Conservation (phyloP, 371 early-diverging fungal genomes). For the Mucor lusitanicus region DNA sequence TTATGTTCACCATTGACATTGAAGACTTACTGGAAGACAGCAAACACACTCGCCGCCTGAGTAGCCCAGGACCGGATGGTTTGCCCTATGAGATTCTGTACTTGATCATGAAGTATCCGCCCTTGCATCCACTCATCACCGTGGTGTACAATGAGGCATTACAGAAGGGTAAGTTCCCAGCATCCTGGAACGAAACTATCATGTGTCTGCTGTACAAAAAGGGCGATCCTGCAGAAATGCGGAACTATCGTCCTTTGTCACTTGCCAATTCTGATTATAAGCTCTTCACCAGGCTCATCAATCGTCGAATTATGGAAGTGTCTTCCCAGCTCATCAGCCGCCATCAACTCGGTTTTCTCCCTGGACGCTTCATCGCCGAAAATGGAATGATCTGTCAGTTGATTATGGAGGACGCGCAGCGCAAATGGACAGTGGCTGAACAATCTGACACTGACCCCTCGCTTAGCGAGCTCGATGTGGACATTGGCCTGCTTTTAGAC, state of each 20-base stretch:
- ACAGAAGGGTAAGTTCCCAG: too few relatives aligned
- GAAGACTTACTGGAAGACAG: background rate
- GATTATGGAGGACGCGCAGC: background rate
- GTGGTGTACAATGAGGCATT: too few relatives aligned
- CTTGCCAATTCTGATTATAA: background rate
- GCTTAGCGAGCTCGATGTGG: background rate
- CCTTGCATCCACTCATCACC: too few relatives aligned
- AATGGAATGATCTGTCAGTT: background rate
- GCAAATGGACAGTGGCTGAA: background rate
- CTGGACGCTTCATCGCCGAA: constrained; percentile 4
- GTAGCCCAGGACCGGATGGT: constrained; percentile 8
- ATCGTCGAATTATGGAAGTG: background rate
- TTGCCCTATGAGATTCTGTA: background rate
- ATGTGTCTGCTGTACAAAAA: too few relatives aligned
- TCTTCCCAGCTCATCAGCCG: background rate
- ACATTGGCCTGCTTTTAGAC: constrained; percentile 14
- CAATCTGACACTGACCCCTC: background rate
- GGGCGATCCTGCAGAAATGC: too few relatives aligned
- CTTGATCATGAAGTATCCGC: too few relatives aligned
- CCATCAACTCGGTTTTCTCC: constrained; percentile 14
- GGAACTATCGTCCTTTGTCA: too few relatives aligned
- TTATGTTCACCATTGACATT: background rate
- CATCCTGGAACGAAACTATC: background rate
- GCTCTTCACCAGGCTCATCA: background rate
- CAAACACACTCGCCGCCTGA: background rate